phyloP scores from a whole-genome alignment of 768 basidiomycete genomes.

The Tephrocybe sp. region DNA sequence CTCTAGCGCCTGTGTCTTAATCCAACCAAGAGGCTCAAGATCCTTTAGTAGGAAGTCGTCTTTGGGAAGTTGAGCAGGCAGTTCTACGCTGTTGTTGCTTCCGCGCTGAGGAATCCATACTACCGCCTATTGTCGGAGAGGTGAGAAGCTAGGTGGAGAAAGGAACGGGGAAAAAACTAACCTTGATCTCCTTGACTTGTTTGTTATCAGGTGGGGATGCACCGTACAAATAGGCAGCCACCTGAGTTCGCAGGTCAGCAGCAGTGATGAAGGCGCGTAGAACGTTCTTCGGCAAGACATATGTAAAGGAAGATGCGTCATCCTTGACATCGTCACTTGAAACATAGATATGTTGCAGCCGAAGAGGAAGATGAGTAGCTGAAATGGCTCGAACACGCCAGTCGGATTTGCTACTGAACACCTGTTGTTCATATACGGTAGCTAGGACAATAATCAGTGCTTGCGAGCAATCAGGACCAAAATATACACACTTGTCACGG shows the following conservation, averaged over 20 bases:
- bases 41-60: conserved; percentile 96
- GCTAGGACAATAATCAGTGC: conserved; percentile 40
- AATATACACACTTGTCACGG: conserved; percentile 74
- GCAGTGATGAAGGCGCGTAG: conserved; percentile 91
- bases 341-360: conserved; percentile 97
- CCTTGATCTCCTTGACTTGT: conserved; percentile 98
- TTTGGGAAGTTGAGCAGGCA: conserved; percentile 86
- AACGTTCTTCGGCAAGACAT: conserved; percentile 96
- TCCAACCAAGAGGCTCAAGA: conserved; percentile 92
- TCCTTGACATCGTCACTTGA: conserved; percentile 99
- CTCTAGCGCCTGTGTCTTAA: conserved; percentile 95
- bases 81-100: conserved; percentile 91
- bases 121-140: conserved; percentile 52
- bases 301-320: conserved; percentile 92
- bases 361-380: conserved; percentile 92
- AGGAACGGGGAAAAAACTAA: conserved; percentile 20
- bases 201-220: conserved; percentile 93
- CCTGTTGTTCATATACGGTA: conserved; percentile 96
- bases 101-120: conserved; percentile 99
- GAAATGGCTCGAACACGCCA: conserved; percentile 99
- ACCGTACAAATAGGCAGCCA: conserved; percentile 93
- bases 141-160: not conserved
- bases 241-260: conserved; percentile 93
- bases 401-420: conserved; percentile 99
- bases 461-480: conserved; percentile 3